A percentile compares a stretch with the other conserved stretches of the same genome.
Evolutionary conservation across 495 filamentous ascomycete species (phyloP).

Genomic region (Penicillium longicatenatum): DNA sequence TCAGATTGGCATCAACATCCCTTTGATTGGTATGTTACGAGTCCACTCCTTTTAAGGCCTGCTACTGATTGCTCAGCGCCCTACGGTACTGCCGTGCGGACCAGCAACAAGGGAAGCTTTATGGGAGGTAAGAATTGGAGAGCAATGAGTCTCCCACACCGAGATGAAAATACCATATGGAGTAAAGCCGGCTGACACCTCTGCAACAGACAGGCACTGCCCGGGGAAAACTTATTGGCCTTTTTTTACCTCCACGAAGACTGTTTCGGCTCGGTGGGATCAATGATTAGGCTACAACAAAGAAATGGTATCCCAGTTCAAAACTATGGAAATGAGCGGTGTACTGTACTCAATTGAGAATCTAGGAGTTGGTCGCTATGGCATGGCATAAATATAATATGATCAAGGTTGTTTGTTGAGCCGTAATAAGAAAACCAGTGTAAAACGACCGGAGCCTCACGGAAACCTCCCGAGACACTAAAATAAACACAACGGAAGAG

Average conservation of each 20-base stretch:
- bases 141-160: background rate
- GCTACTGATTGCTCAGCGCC: constrained; percentile 18
- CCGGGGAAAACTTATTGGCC: constrained; percentile 36
- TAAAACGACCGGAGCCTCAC: background rate
- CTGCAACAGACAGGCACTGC: constrained; percentile 25
- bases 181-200: too few relatives aligned
- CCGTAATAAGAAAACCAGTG: background rate
- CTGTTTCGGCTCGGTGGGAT: constrained; percentile 31
- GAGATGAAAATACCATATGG: too few relatives aligned
- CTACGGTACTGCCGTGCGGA: constrained; percentile 28
- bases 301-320: background rate
- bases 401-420: background rate
- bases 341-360: background rate
- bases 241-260: constrained; percentile 30
- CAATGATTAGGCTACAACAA: constrained; percentile 7
- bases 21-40: constrained; percentile 24
- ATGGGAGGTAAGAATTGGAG: constrained; percentile 27
- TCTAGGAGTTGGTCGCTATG: background rate
- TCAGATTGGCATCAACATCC: constrained; percentile 35
- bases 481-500: background rate
- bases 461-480: background rate
- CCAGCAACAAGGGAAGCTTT: constrained; percentile 33
- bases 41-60: background rate
- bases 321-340: background rate
- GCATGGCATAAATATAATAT: background rate